These are phyloP conservation scores for Neurospora cerealis DNA, from an alignment of 495 filamentous ascomycete genomes.

Conservation along the genomic window DNA sequence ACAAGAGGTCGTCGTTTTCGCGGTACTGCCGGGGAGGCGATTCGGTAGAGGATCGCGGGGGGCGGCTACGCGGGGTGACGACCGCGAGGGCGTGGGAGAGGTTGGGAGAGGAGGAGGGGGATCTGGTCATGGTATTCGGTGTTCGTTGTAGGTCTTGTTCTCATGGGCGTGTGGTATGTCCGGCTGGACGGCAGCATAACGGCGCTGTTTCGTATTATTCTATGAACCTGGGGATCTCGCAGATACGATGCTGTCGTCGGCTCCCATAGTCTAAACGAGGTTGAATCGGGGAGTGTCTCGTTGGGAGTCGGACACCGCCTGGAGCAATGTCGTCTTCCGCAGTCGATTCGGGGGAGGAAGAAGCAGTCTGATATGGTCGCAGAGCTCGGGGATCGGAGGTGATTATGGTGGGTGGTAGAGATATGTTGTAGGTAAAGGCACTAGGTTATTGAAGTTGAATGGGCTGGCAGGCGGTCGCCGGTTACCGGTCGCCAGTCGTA, in stretches of 20 bases:
- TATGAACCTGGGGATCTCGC: background rate
- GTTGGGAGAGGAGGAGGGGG: constrained; percentile 10
- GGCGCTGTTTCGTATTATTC: background rate
- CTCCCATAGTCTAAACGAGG: background rate
- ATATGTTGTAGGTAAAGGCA: background rate
- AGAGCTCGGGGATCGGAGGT: background rate
- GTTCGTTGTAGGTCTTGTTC: background rate
- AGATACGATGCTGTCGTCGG: background rate
- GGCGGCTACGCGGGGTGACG: constrained; percentile 11
- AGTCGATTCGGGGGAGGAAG: background rate
- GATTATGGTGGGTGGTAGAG: background rate
- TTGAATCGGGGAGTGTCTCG: background rate
- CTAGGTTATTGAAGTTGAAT: background rate
- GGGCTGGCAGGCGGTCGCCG: background rate
- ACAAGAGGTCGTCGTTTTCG: constrained; percentile 32
- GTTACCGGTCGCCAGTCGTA: background rate
- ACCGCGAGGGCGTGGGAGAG: constrained; percentile 13
- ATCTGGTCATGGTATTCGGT: constrained; percentile 19
- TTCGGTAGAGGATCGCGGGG: constrained; percentile 19
- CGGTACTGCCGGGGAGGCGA: constrained; percentile 28
- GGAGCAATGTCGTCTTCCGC: background rate
- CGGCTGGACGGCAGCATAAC: background rate
- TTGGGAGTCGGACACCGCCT: background rate
- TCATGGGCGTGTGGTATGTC: background rate
- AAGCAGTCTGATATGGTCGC: background rate